Evolutionary conservation across 2,329 filamentous ascomycete species (phyloP), one percentile per base, ranked within the genome.

Genomic region (Aspergillus vadensis): DNA sequence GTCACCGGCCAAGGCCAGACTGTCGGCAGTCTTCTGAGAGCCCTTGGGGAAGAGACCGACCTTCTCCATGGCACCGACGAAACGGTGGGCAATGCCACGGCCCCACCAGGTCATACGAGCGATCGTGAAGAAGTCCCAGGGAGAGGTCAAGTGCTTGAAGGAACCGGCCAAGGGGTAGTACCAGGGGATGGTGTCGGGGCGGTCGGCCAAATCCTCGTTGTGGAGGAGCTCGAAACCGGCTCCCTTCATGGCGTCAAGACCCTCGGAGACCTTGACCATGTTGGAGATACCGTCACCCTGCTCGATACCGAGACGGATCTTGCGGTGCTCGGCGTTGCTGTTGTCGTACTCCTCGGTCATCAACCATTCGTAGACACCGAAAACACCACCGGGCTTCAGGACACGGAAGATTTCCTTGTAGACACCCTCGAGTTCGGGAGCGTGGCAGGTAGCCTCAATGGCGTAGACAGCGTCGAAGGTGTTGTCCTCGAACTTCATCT

Each of bases 361-460:
- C 73, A 98, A 84, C 95, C 95, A 98, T 80, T 99, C 95, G 80
- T 98, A 99, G 55, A 98, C 94, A 74, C 94, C 95, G 71, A 98
- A 99, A 55, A 92, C 83, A 76, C 95, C 94, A 62, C 95, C 95
- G 19, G 95, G 95, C 85, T 98, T 99, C 65, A 99, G 84, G 21
- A 97, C 93, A 51, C 91, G 91, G 86, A 89, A 93, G 72, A 98
- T 98, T 78, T 98, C 90, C 75, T 87, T 89, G 82, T 99, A 99
- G 67, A 97, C 92, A 61, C 91, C 93, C 72, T 92, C 90, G 7
- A 98, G 87, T 48, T 88, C 90, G 44, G 94, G 95, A 0, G 95
- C 95, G 76, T 99, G 95, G 54, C 96, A 91, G 3, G 95, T 99
- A 3, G 95, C 95, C 80, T 99, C 95, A 69, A 99, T 98, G 57